Evolutionary conservation across 805 yeast genomes (phyloP), one percentile per base, ranked within the genome.

Genomic region (Torulaspora microellipsoides): DNA sequence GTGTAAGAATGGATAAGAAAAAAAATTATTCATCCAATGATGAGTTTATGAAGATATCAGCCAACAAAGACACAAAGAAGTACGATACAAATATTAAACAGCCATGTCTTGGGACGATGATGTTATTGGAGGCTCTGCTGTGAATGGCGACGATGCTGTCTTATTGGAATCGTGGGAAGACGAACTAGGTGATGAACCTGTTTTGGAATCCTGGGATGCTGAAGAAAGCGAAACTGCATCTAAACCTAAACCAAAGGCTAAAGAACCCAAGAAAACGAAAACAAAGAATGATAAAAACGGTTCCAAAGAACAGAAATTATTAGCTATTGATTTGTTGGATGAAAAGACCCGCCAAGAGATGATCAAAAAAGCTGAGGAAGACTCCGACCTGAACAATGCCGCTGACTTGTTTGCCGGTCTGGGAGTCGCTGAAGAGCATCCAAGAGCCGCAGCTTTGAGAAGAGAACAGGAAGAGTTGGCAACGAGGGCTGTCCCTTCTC

Each of bases 381-480:
- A 79, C 37, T 77, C 95, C 23, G 99, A 91, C 69, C 72, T 91
- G 65, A 87, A 86, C 66, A 87, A 86, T 62, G 98, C 99, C 27
- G 91, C 95, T 8, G 95, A 86, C 56, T 72, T 91, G 55, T 88
- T 91, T 62, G 95, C 89, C 27, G 88, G 87, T 12, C 64, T 75
- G 43, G 73, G 73, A 47, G 78, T 77, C 28, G 74, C 73, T 43
- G 75, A 74, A 17, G 73, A 71, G 46, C 77, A 66, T 49, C 77
- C 72, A 56, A 64, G 71, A 47, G 70, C 69, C 23, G 71, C 72
- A 13, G 71, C 72, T n/a, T 43, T 49, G 17, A 69, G 68, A 37
- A 56, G 54, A 31, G 67, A 67, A 49, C 59, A 55, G 38, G 69
- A 67, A 31, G 65, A 68, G 8, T 67, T 63, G 38, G 56, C 61